Conservation (phyloP, 1,139 yeast genomes). For the Suhomyces coccinellae region DNA sequence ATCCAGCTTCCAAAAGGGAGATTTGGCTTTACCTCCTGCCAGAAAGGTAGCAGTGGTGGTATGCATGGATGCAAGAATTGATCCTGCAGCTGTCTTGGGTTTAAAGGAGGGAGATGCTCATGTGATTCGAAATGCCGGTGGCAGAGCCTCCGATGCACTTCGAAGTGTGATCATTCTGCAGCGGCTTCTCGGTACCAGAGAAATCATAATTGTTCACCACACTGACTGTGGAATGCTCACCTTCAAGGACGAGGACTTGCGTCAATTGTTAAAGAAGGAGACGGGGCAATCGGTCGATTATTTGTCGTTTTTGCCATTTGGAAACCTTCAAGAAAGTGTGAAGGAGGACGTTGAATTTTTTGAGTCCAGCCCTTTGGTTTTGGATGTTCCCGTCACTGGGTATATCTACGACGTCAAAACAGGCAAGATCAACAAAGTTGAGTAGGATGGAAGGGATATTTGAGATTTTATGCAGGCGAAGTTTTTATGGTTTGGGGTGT, state of each 20-base stretch:
- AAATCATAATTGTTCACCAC: constrained; percentile 42
- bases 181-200: constrained; percentile 36
- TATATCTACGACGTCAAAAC: constrained; percentile 41
- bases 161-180: constrained; percentile 42
- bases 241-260: constrained; percentile 31
- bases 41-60: constrained; percentile 38
- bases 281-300: constrained; percentile 31
- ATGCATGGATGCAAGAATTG: constrained; percentile 49
- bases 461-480: too few species aligned
- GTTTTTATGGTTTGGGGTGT: too few species aligned
- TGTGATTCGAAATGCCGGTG: constrained; percentile 48
- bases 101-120: constrained; percentile 46
- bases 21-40: constrained; percentile 37
- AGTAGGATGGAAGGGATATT: not conserved
- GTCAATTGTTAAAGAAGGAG: constrained; percentile 27
- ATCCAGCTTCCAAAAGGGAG: constrained; percentile 24
- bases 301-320: constrained; percentile 35
- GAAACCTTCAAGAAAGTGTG: constrained; percentile 34
- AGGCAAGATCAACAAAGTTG: constrained; percentile 28
- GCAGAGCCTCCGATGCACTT: constrained; percentile 42
- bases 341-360: constrained; percentile 33
- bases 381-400: constrained; percentile 37
- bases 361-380: constrained; percentile 22
- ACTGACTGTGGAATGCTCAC: constrained; percentile 48
- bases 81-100: constrained; percentile 43